These are phyloP conservation scores for Colletotrichum sp. DNA, from an alignment of 2,329 filamentous ascomycete genomes.

Conservation along the genomic window DNA sequence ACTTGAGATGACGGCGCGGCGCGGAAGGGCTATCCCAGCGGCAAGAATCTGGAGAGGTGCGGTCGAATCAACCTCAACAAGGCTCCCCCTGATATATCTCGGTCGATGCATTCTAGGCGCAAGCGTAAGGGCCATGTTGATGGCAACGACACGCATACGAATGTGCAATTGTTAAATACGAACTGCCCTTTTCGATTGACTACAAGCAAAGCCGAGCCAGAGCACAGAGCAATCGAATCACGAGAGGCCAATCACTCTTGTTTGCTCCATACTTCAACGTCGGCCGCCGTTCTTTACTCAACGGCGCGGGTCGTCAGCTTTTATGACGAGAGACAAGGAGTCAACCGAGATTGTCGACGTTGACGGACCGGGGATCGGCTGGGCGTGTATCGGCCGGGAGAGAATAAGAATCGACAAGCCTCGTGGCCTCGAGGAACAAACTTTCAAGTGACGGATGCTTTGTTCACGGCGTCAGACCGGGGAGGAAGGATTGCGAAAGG, in stretches of 20 bases:
- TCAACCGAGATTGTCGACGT: neutral
- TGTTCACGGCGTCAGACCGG: neutral
- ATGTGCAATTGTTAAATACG: neutral
- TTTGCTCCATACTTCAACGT: neutral
- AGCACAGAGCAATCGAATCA: neutral
- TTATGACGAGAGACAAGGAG: neutral
- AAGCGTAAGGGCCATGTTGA: neutral
- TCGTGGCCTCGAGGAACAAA: neutral
- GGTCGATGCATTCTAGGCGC: neutral
- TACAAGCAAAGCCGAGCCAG: neutral
- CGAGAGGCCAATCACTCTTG: neutral
- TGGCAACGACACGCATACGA: neutral
- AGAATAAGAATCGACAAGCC: neutral
- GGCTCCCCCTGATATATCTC: neutral
- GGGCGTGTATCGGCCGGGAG: neutral
- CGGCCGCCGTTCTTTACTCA: neutral
- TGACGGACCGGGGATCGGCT: neutral
- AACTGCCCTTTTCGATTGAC: neutral
- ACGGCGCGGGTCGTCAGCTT: neutral
- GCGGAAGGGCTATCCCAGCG: neutral
- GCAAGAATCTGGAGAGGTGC: neutral
- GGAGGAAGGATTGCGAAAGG: neutral
- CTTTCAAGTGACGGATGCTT: neutral
- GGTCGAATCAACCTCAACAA: slow-evolving; percentile 3
- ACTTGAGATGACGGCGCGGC: neutral